phyloP scores from a whole-genome alignment of 148 eudicot genomes.

The Chenopodium album region DNA sequence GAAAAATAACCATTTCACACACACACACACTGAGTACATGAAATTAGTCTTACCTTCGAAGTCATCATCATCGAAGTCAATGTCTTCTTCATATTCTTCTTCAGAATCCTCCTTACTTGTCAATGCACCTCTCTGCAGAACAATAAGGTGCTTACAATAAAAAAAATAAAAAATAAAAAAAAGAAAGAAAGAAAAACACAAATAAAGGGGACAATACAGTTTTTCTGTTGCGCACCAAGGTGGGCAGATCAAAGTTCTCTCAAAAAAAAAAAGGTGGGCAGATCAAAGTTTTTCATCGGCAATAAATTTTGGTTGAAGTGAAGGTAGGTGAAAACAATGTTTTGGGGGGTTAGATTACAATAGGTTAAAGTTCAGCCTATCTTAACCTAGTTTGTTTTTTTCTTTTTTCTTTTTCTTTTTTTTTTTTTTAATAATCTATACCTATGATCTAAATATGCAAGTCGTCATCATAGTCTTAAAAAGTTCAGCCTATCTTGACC shows the following conservation, averaged over 20 bases:
- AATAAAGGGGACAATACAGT: background rate
- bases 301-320: background rate
- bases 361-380: too few species aligned
- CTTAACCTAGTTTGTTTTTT: too few species aligned
- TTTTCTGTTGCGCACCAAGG: background rate
- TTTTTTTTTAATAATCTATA: background rate
- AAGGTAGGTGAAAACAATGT: background rate
- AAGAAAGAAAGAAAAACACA: background rate
- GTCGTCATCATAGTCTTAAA: too few species aligned
- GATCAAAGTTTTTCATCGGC: background rate
- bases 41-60: constrained; percentile 55
- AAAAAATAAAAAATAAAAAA: background rate
- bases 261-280: background rate
- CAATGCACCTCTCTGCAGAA: constrained; percentile 49
- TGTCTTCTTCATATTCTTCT: constrained; percentile 69
- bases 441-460: background rate
- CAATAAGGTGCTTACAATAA: constrained; percentile 7
- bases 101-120: constrained; percentile 46
- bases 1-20: too few species aligned
- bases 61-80: constrained; percentile 82
- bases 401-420: too few species aligned
- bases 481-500: too few species aligned
- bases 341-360: too few species aligned
- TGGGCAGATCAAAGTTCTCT: background rate
- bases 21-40: too few species aligned